Percentiles rank a stretch among this genome's conserved stretches.
These are phyloP conservation scores for Cairneyella variabilis DNA, from an alignment of 495 filamentous ascomycete species.

Conservation along the genomic window DNA sequence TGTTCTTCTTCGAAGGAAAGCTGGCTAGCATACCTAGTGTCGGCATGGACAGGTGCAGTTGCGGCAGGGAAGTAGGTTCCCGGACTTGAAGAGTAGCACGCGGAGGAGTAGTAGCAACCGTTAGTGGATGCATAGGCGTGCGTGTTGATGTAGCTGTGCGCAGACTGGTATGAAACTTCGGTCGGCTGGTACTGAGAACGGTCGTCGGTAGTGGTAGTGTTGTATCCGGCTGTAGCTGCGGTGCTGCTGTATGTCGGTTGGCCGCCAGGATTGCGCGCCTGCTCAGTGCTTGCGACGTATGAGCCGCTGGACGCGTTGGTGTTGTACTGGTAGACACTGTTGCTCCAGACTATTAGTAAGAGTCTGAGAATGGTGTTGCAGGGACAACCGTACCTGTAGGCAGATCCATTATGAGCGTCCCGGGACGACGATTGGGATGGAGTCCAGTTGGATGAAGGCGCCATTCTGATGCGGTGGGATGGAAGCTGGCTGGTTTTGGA, in stretches of 20 bases:
- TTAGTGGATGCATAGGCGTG: neutral
- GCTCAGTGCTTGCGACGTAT: neutral
- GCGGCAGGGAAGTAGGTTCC: neutral
- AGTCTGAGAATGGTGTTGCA: neutral
- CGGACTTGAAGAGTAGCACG: neutral
- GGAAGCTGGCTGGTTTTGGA: too few species aligned
- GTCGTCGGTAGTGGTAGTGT: too few species aligned
- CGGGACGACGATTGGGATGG: too few species aligned
- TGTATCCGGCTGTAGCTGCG: neutral
- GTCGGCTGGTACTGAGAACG: too few species aligned
- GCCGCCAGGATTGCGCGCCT: neutral
- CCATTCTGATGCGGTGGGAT: too few species aligned
- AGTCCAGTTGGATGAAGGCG: too few species aligned
- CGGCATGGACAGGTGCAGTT: neutral
- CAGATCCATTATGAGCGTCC: conserved; percentile 1
- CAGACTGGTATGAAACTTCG: too few species aligned
- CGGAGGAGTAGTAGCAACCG: neutral
- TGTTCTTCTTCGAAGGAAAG: neutral
- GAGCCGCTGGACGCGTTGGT: neutral
- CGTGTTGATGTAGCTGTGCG: neutral
- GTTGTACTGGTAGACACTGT: neutral
- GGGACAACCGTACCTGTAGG: conserved; percentile 1
- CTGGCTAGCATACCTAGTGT: neutral
- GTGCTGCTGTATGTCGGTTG: neutral
- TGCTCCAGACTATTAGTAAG: neutral